Percentiles rank a stretch among this genome's conserved stretches.
Evolutionary conservation across 441 rosid genomes (phyloP).

Genomic region (Arabidopsis lyrata): DNA sequence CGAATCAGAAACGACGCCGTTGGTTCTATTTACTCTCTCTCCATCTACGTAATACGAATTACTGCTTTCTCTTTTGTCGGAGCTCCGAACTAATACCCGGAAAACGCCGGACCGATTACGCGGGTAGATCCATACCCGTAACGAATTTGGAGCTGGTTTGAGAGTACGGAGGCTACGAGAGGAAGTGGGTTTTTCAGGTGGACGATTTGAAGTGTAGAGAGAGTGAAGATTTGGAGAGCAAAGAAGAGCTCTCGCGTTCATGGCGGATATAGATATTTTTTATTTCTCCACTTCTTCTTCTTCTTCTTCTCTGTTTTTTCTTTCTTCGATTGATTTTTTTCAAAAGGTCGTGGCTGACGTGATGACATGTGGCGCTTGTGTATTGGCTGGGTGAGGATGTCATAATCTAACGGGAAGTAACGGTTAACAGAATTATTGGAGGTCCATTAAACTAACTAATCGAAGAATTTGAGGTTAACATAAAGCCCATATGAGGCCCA

Average conservation of each 20-base stretch:
- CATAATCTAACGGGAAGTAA: constrained; percentile 47
- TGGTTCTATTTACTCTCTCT: constrained; percentile 43
- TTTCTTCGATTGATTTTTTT: constrained; percentile 51
- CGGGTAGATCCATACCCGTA: constrained; percentile 42
- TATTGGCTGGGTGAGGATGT: constrained; percentile 19
- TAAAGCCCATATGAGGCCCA: constrained; percentile 34
- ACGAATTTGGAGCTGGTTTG: constrained; percentile 42
- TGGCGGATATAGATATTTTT: constrained; percentile 49
- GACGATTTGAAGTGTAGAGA: constrained; percentile 48
- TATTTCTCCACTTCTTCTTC: too few relatives aligned
- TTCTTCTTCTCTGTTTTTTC: background rate
- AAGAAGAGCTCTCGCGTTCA: constrained; percentile 71
- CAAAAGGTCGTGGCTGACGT: constrained; percentile 52
- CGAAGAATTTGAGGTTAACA: background rate
- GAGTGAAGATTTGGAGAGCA: constrained; percentile 56
- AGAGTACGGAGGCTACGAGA: constrained; percentile 27
- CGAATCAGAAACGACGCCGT: constrained; percentile 44
- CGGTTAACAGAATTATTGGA: constrained; percentile 47
- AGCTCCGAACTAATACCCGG: constrained; percentile 53
- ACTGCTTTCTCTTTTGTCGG: constrained; percentile 45
- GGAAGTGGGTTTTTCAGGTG: constrained; percentile 40
- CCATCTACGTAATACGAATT: constrained; percentile 46
- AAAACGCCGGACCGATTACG: constrained; percentile 40
- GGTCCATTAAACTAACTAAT: constrained; percentile 1
- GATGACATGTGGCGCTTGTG: constrained; percentile 52